These are phyloP conservation scores for Syncephalis fuscata DNA, from an alignment of 371 early-diverging fungal genomes.

Conservation along the genomic window DNA sequence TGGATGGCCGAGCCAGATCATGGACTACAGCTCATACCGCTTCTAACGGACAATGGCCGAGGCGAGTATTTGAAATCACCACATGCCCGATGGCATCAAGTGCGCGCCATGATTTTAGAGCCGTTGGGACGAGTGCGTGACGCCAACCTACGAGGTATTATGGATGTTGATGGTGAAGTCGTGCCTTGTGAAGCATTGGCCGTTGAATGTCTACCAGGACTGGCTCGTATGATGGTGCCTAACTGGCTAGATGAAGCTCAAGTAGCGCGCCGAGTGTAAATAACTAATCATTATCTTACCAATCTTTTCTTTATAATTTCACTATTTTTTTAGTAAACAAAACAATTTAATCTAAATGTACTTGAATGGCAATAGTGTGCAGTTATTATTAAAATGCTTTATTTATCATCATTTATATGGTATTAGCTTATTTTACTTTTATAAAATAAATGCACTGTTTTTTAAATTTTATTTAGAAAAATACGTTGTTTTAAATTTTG, in stretches of 20 bases:
- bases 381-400: too few species aligned
- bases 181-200: background rate
- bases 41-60: background rate
- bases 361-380: too few species aligned
- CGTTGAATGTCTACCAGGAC: background rate
- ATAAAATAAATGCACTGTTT: too few species aligned
- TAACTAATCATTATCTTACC: too few species aligned
- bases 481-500: too few species aligned
- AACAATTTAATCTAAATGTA: too few species aligned
- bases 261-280: too few species aligned
- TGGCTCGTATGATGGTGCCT: background rate
- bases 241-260: background rate
- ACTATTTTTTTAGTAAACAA: too few species aligned
- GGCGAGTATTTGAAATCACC: background rate
- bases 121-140: background rate
- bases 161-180: conserved; percentile 1
- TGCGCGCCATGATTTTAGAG: background rate
- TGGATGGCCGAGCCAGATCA: background rate
- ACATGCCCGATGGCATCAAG: background rate
- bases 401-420: too few species aligned
- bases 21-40: background rate
- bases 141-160: background rate
- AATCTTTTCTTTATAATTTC: too few species aligned
- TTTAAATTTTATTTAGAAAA: too few species aligned
- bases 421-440: too few species aligned